Evolutionary conservation across 1,139 yeast species (phyloP), one percentile per base, ranked within the genome.

Genomic region (Pichia sp.): DNA sequence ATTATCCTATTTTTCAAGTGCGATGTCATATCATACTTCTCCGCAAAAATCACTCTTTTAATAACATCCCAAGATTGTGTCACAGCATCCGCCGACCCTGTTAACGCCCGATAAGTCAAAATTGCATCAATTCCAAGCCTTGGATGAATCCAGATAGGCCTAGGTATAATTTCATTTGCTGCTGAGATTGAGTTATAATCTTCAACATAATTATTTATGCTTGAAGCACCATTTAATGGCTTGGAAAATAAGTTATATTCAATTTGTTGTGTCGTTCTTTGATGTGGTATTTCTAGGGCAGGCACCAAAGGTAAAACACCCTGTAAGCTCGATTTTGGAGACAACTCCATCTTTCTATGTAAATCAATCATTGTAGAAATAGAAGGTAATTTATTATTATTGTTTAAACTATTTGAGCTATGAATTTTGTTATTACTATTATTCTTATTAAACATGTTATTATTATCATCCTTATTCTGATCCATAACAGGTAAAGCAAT

Each of bases 261-360:
- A 8, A 10, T 13, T 33, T 43, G 44, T n/a, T 33, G 39, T 24
- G 37, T 40, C 5, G 23, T 37, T 20, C 43, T 13, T 25, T 43
- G 43, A 37, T 40, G 22, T 16, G 32, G 31, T 6, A 43, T n/a
- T 23, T 43, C 40, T 11, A 43, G 31, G 4, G 43, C 46, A 8
- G 46, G 46, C n/a, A 32, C 43, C 9, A 40, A 20, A 4, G 46
- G 46, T 15, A 43, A 13, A 15, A 35, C 18, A n/a, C 32, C 91
- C 93, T 64, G 86, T 87, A 4, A 93, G 94, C 0, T 94, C 94
- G 13, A 20, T 21, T n/a, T n/a, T n/a, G n/a, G n/a, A n/a, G n/a
- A n/a, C n/a, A n/a, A n/a, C n/a, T n/a, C n/a, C n/a, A n/a, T n/a
- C n/a, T n/a, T n/a, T n/a, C n/a, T n/a, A n/a, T n/a, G n/a, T n/a